Evolutionary conservation across 345 rosid genomes (phyloP), one percentile per base, ranked within the genome.

Genomic region (Viola odorata): DNA sequence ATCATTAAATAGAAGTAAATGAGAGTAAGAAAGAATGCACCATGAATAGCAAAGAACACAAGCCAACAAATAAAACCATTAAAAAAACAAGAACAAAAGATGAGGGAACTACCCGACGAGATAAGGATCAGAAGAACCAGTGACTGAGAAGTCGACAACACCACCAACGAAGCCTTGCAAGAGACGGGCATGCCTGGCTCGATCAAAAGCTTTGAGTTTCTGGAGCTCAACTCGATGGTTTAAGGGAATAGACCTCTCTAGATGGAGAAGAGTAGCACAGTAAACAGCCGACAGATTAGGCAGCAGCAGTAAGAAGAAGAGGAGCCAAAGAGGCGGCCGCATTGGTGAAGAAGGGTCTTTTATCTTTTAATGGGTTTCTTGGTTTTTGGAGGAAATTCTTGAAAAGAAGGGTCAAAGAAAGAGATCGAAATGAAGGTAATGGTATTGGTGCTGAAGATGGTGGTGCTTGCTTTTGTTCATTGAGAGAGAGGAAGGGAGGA

Each of bases 91-190:
- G 40, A 55, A 75, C 13, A 61, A 3, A 10, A 8, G 14, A 45
- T 3, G 53, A 48, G 5, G 55, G 56, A 73, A 58, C 66, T 81
- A 94, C 97, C 99, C 99, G 38, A 83, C 74, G 58, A 86, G 84
- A 63, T 64, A 85, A 48, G 94, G 95, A 86, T 94, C 97, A 64
- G 97, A 75, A 69, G 94, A 78, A 65, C 97, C 99, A 65, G 75
- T 73, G 55, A 92, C 79, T 6, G 96, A 53, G 82, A 79, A 84
- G 72, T 76, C 84, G 42, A 84, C 96, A 52, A 80, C 84, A 16
- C 90, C 88, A 8, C 81, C 78, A 40, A 63, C 77, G 47, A 65
- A 63, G 52, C 80, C 67, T 53, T 83, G 84, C 82, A 87, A 80
- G 67, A 90, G 74, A 48, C 96, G 84, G 10, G 90, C 68, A 78